A percentile compares a stretch with the other conserved stretches of the same genome.
These are phyloP conservation scores for Sporormia fimetaria DNA, from an alignment of 495 filamentous ascomycete genomes.

Conservation along the genomic window DNA sequence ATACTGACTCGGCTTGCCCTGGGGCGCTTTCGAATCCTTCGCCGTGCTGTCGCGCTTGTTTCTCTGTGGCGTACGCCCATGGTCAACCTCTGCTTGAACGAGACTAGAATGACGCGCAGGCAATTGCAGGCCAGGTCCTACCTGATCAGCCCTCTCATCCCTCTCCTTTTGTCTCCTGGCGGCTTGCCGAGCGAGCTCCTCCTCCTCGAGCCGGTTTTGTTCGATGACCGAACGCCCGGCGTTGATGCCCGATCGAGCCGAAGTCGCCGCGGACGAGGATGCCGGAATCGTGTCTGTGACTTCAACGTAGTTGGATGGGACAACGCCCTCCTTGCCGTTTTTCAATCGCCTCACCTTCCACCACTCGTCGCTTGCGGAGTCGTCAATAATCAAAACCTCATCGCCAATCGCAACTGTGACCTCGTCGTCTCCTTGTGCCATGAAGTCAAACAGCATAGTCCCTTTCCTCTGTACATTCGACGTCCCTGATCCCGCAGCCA, in stretches of 20 bases:
- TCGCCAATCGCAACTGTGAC: slow-evolving; percentile 84
- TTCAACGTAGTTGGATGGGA: slow-evolving; percentile 96
- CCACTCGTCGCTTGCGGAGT: slow-evolving; percentile 90
- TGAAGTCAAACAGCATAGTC: slow-evolving; percentile 84
- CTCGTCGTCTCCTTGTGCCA: slow-evolving; percentile 92
- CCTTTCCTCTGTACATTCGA: slow-evolving; percentile 64
- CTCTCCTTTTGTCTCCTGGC: slow-evolving; percentile 46
- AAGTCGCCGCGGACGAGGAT: slow-evolving; percentile 27
- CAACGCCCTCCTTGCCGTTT: slow-evolving; percentile 90
- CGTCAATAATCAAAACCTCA: slow-evolving; percentile 83
- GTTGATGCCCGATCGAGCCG: slow-evolving; percentile 44
- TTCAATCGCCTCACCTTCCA: slow-evolving; percentile 87
- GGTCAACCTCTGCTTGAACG: slow-evolving; percentile 44
- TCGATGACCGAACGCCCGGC: slow-evolving; percentile 62
- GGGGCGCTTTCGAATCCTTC: slow-evolving; percentile 26
- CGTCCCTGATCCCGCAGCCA: slow-evolving; percentile 59
- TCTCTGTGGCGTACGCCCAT: slow-evolving; percentile 52
- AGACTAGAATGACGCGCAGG: slow-evolving; percentile 60
- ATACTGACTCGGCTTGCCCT: slow-evolving; percentile 63
- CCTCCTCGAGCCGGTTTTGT: slow-evolving; percentile 75
- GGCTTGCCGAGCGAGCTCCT: slow-evolving; percentile 65
- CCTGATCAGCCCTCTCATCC: slow-evolving; percentile 51
- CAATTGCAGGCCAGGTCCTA: slow-evolving; percentile 62
- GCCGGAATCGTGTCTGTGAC: slow-evolving; percentile 49
- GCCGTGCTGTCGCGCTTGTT: slow-evolving; percentile 53